These are phyloP conservation scores for Symmetrospora coprosmae DNA, from an alignment of 768 basidiomycete species.

Conservation along the genomic window DNA sequence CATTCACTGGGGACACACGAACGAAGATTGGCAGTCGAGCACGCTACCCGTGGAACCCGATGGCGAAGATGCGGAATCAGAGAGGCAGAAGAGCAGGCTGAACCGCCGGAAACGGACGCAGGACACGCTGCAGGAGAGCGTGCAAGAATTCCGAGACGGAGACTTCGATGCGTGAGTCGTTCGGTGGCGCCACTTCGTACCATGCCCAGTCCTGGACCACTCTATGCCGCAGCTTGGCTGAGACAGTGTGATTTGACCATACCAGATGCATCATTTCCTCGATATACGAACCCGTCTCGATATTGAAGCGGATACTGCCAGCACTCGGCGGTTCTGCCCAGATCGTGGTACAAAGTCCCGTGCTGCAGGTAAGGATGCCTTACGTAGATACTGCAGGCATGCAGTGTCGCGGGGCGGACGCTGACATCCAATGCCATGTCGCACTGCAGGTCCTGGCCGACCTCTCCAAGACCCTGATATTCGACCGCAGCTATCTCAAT, in stretches of 20 bases:
- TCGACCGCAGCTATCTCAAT: slow-evolving; percentile 58
- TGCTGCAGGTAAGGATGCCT: neutral
- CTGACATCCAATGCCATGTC: no score
- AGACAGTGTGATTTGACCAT: no score
- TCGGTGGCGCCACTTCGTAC: neutral
- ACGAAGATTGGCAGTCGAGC: slow-evolving; percentile 61
- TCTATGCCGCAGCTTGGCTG: neutral
- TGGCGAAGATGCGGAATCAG: slow-evolving; percentile 58
- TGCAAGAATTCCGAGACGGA: slow-evolving; percentile 70
- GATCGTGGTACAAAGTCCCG: slow-evolving; percentile 7
- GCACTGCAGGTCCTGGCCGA: no score
- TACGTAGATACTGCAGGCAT: no score
- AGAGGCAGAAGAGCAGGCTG: slow-evolving; percentile 40
- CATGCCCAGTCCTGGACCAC: neutral
- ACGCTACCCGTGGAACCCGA: slow-evolving; percentile 35
- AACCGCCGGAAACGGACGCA: slow-evolving; percentile 63
- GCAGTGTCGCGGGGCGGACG: no score
- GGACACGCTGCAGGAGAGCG: slow-evolving; percentile 48
- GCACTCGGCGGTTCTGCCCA: slow-evolving; percentile 3
- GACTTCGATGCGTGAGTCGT: slow-evolving; percentile 68
- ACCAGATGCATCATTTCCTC: slow-evolving; percentile 13
- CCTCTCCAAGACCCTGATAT: neutral
- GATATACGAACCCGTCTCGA: slow-evolving; percentile 13
- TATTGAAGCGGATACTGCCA: slow-evolving; percentile 7
- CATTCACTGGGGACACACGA: slow-evolving; percentile 81